phyloP scores from a whole-genome alignment of 2,329 filamentous ascomycete genomes.

The Hymenoscyphus fructigenus region DNA sequence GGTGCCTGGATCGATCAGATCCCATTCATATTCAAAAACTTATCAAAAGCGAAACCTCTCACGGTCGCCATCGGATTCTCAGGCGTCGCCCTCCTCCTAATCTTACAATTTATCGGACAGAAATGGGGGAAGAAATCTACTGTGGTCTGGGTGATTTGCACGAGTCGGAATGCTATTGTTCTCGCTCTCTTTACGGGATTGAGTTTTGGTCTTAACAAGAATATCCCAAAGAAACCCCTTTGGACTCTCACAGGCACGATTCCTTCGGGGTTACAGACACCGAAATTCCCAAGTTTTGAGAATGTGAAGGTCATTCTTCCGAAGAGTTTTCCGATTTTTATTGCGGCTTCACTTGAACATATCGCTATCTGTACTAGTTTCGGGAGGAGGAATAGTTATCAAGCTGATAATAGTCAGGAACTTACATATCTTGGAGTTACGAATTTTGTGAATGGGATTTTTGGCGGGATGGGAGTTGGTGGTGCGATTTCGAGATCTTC shows the following conservation, averaged over 20 bases:
- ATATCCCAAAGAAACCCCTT: constrained; percentile 19
- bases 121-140: constrained; percentile 58
- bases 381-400: constrained; percentile 59
- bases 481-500: constrained; percentile 67
- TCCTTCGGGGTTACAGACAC: constrained; percentile 54
- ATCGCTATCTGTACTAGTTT: constrained; percentile 64
- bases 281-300: constrained; percentile 46
- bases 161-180: constrained; percentile 60
- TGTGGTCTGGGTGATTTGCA: constrained; percentile 58
- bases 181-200: constrained; percentile 63
- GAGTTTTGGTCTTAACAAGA: constrained; percentile 60
- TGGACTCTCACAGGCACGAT: constrained; percentile 59
- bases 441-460: constrained; percentile 65
- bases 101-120: constrained; percentile 50
- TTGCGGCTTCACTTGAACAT: constrained; percentile 50
- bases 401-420: constrained; percentile 63
- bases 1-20: constrained; percentile 56
- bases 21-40: constrained; percentile 55
- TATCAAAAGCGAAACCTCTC: constrained; percentile 50
- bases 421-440: constrained; percentile 61
- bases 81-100: constrained; percentile 53
- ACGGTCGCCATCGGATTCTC: constrained; percentile 58
- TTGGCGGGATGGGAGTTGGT: constrained; percentile 61
- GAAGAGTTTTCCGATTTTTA: constrained; percentile 58
- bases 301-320: constrained; percentile 54